A percentile compares a stretch with the other conserved stretches of the same genome.
phyloP scores from a whole-genome alignment of 805 yeast species.

The Ogataea minuta region DNA sequence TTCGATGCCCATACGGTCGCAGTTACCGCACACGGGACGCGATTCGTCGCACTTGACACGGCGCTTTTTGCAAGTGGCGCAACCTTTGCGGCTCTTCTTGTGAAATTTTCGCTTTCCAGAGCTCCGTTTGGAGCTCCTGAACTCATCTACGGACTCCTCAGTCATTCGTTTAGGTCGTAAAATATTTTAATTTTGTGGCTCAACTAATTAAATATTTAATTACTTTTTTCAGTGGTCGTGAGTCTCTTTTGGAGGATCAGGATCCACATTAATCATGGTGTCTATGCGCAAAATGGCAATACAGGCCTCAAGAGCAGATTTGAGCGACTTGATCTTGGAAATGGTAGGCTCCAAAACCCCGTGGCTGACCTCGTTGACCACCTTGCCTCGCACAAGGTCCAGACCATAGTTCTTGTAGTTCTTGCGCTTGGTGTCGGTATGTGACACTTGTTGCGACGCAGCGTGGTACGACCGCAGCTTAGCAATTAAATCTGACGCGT shows the following conservation, averaged over 20 bases:
- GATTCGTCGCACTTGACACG: slow-evolving; percentile 92
- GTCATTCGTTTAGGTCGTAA: slow-evolving; percentile 12
- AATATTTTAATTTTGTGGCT: slow-evolving; percentile 8
- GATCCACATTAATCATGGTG: slow-evolving; percentile 96
- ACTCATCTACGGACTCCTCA: slow-evolving; percentile 1
- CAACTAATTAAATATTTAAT: slow-evolving; percentile 5
- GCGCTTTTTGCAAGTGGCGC: slow-evolving; percentile 84
- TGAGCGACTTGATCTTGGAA: slow-evolving; percentile 87
- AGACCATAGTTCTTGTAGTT: slow-evolving; percentile 89
- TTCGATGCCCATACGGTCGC: slow-evolving; percentile 72
- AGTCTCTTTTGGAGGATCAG: slow-evolving; percentile 89
- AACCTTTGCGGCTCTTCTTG: slow-evolving; percentile 84
- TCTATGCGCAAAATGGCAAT: slow-evolving; percentile 96
- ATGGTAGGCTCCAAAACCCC: slow-evolving; percentile 97
- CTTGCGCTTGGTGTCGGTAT: slow-evolving; percentile 80
- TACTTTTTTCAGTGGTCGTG: slow-evolving; percentile 60
- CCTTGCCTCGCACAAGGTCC: slow-evolving; percentile 87
- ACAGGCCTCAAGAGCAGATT: slow-evolving; percentile 97
- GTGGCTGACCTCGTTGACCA: slow-evolving; percentile 75
- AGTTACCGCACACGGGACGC: slow-evolving; percentile 76
- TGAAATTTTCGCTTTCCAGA: slow-evolving; percentile 85
- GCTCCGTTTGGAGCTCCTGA: slow-evolving; percentile 31
- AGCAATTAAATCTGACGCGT: slow-evolving; percentile 90
- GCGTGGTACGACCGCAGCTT: slow-evolving; percentile 96
- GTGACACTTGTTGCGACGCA: slow-evolving; percentile 82